Evolutionary conservation across 2,329 filamentous ascomycete species (phyloP), one percentile per base, ranked within the genome.

Genomic region (Botrytis pseudocinerea): DNA sequence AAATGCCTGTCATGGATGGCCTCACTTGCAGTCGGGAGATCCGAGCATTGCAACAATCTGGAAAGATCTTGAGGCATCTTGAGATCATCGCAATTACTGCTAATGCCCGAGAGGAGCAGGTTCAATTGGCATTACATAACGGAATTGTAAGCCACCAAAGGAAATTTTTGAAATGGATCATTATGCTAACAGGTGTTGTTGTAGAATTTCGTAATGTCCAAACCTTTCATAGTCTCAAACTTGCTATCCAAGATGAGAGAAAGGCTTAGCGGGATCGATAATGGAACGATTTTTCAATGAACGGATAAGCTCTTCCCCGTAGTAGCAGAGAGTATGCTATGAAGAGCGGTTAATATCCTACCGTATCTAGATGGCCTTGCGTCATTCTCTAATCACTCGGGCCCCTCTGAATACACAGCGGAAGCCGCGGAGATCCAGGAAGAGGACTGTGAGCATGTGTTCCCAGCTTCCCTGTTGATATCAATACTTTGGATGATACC

Each of bases 1-100:
- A 93, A 79, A 93, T 93, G 91, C 91, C 91, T 1, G 82, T 93
- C 25, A 91, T 92, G 85, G 90, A 93, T 76, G 92, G 92, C 0
- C 82, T 92, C 73, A 88, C 89, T 1, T 92, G 91, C 78, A 91
- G 90, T 20, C 85, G 85, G 46, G 85, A 85, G 61, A 92, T 94
- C 72, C 86, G 92, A 25, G 85, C 88, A 74, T 81, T 92, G 72
- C 69, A 88, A 86, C n/a, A 83, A 82, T 75, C 83, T 48, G 87
- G 87, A 14, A 84, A 84, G 74, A 83, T 91, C 6, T 82, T 80
- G 22, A 85, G 85, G 25, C 85, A 87, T 3, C 59, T 80, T 10
- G 77, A 79, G 51, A 78, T 80, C 25, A 78, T 80, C 42, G 78
- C 77, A 77, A 85, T 78, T 40, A 80, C 78, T 16, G 79, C 79